phyloP scores from a whole-genome alignment of 2,329 filamentous ascomycete species.

The Neofusicoccum parvum region DNA sequence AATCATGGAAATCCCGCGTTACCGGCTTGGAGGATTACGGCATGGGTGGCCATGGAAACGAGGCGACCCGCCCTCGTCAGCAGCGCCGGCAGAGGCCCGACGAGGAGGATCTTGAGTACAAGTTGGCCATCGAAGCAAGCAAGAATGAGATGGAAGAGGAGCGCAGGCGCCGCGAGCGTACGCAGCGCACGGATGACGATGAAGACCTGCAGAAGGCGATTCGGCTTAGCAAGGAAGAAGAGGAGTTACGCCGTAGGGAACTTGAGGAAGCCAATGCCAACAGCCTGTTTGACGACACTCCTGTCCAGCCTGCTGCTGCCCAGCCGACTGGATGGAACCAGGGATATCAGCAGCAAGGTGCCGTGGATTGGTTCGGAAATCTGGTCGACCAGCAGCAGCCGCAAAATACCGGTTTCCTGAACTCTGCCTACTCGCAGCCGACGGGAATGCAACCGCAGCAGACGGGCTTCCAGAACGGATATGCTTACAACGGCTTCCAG shows the following conservation, averaged over 20 bases:
- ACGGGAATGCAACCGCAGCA: conserved; percentile 69
- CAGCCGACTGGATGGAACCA: conserved; percentile 92
- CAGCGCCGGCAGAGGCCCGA: conserved; percentile 47
- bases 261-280: conserved; percentile 83
- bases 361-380: conserved; percentile 97
- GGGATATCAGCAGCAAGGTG: conserved; percentile 94
- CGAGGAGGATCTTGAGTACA: conserved; percentile 84
- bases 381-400: conserved; percentile 72
- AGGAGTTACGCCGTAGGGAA: conserved; percentile 82
- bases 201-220: conserved; percentile 94
- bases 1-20: conserved; percentile 95
- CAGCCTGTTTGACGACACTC: conserved; percentile 83
- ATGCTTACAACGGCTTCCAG: conserved; percentile 59
- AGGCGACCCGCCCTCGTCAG: conserved; percentile 38
- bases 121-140: conserved; percentile 88
- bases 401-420: conserved; percentile 68
- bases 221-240: conserved; percentile 90
- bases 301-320: conserved; percentile 65
- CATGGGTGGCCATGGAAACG: conserved; percentile 43
- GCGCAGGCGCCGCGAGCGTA: conserved; percentile 65
- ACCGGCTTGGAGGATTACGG: conserved; percentile 85
- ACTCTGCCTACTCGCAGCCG: conserved; percentile 72
- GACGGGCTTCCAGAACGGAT: conserved; percentile 67
- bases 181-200: conserved; percentile 56
- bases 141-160: conserved; percentile 95